Base-by-base conservation (phyloP, 2,329 filamentous ascomycete species). In the Monilinia fructigena region DNA sequence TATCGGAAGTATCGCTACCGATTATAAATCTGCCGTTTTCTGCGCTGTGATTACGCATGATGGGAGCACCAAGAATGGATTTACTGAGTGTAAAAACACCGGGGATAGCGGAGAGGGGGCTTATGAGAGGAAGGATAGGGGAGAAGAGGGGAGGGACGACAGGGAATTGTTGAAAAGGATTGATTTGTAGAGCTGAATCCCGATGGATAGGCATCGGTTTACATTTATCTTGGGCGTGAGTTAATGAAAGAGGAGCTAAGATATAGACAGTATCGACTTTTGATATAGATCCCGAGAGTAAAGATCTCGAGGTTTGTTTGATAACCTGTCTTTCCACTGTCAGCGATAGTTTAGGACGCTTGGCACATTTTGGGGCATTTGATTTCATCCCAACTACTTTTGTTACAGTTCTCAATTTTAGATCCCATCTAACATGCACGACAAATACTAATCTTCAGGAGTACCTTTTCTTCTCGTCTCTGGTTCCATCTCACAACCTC, bases 11-110 rank as follows among this genome's bases (percentile, higher is more conserved):
- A 75, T 76, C 45, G 68, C 69, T 7, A 70, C 68, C 0, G 75
- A 76, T 67, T 75, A 74, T 50, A 26, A 58, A 31, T 71, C 67
- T 52, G 75, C 74, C 0, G 66, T 75, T 10, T 76, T 74, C 66
- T 75, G 75, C 62, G 75, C 73, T 1, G 69, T 74, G 8, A 71
- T 76, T 35, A 76, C 74, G 20, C 75, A 76, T 67, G 70, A 75
- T 62, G 75, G 73, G 20, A 71, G 70, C 35, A 70, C 38, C 23
- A 72, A 71, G 52, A 73, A 76, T 67, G 73, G 72, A 12, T 76
- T 76, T 40, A 72, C 72, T 20, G 73, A 75, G 65, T 76, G 75
- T 61, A 66, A 64, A 63, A 72, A 74, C 68, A 72, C 73, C 55
- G 69, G 66, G 4, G 53, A 68, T 20, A 68, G 69, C 60, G 35